phyloP scores from a whole-genome alignment of 2,329 filamentous ascomycete genomes.

The Didymellaceae sp. region DNA sequence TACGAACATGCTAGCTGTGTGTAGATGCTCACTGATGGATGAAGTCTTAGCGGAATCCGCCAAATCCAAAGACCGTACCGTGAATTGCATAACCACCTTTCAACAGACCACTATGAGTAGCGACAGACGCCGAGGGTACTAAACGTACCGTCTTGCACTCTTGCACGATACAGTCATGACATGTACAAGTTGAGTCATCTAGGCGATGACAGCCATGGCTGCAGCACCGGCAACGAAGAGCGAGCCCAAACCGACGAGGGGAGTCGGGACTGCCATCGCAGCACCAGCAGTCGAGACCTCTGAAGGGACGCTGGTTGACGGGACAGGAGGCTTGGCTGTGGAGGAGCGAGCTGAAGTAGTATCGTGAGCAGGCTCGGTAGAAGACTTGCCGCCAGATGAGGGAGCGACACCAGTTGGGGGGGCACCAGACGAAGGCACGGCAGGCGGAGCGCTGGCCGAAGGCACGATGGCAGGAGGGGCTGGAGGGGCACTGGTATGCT shows the following conservation, averaged over 20 bases:
- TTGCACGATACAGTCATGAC: too few relatives aligned
- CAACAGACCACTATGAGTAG: too few relatives aligned
- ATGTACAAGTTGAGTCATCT: too few relatives aligned
- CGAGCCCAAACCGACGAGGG: constrained; percentile 27
- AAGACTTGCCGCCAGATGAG: constrained; percentile 1
- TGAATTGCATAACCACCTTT: too few relatives aligned
- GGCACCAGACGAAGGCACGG: constrained; percentile 11
- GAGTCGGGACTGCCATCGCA: constrained; percentile 26
- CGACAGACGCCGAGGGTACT: too few relatives aligned
- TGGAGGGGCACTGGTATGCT: constrained; percentile 14
- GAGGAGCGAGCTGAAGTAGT: constrained; percentile 20
- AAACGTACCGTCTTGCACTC: too few relatives aligned
- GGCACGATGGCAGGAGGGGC: not conserved
- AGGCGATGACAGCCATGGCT: constrained; percentile 30
- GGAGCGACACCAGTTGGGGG: constrained; percentile 1
- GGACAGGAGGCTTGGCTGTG: constrained; percentile 17
- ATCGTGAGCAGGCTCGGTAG: constrained; percentile 4
- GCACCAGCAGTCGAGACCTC: constrained; percentile 26
- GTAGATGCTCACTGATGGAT: too few relatives aligned
- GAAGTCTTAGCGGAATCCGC: too few relatives aligned
- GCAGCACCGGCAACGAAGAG: constrained; percentile 32
- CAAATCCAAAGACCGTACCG: too few relatives aligned
- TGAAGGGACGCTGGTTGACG: constrained; percentile 9
- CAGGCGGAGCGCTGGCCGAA: not conserved
- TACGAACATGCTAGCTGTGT: too few relatives aligned